Percentiles rank a stretch among this genome's conserved stretches.
Conservation (phyloP, 129 eudicot genomes). For the Escallonia rubra region DNA sequence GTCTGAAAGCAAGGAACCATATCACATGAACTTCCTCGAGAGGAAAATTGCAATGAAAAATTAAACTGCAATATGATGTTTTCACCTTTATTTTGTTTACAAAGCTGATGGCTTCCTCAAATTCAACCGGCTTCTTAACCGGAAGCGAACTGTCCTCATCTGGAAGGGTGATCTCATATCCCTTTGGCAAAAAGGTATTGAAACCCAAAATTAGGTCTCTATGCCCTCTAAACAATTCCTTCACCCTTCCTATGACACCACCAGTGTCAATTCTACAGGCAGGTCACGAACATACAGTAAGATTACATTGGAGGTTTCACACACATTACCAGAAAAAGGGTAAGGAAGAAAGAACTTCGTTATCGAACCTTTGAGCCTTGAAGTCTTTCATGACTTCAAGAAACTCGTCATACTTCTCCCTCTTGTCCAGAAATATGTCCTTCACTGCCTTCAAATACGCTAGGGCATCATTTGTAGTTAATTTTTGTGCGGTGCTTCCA, state of each 20-base stretch:
- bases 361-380: conserved; percentile 67
- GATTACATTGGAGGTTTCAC: conserved; percentile 15
- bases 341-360: conserved; percentile 4
- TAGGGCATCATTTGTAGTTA: conserved; percentile 69
- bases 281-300: conserved; percentile 4
- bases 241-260: conserved; percentile 72
- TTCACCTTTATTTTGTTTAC: conserved; percentile 80
- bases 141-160: conserved; percentile 41
- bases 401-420: conserved; percentile 74
- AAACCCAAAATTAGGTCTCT: conserved; percentile 74
- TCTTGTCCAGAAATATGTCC: conserved; percentile 59
- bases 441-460: conserved; percentile 73
- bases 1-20: conserved; percentile 40
- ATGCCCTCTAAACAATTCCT: conserved; percentile 69
- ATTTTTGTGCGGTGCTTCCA: conserved; percentile 42
- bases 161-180: conserved; percentile 61
- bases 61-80: conserved; percentile 8
- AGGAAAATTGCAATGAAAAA: not conserved
- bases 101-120: conserved; percentile 71
- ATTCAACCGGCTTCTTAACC: conserved; percentile 60
- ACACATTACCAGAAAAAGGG: not conserved
- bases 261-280: conserved; percentile 51
- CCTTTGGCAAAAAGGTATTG: conserved; percentile 88
- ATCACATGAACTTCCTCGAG: conserved; percentile 10
- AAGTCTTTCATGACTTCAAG: conserved; percentile 89